These are phyloP conservation scores for Nitzschia palea DNA, from an alignment of 108 stramenopile species.

Conservation along the genomic window DNA sequence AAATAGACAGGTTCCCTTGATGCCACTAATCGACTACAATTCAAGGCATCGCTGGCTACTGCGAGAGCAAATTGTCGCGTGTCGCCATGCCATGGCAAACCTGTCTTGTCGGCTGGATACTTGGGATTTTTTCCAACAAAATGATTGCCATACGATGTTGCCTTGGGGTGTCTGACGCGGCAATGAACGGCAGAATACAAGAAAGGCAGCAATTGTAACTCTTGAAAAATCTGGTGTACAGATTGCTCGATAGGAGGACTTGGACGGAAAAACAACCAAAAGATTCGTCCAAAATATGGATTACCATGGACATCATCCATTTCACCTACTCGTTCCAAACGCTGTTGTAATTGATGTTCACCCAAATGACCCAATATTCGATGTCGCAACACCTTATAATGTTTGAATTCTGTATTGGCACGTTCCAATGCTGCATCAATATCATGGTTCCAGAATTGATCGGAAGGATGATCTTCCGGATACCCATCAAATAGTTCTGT, in stretches of 20 bases:
- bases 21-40: constrained; percentile 28
- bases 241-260: constrained; percentile 22
- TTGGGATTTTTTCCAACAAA: constrained; percentile 37
- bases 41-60: constrained; percentile 42
- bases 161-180: constrained; percentile 68
- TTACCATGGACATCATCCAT: constrained; percentile 27
- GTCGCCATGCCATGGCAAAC: constrained; percentile 47
- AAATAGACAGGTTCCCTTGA: constrained; percentile 38
- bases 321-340: constrained; percentile 13
- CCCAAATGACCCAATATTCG: constrained; percentile 54
- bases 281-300: constrained; percentile 49
- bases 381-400: constrained; percentile 43
- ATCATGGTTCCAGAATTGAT: constrained; percentile 37
- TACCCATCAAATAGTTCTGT: constrained; percentile 37
- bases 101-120: constrained; percentile 63
- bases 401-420: constrained; percentile 16
- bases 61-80: constrained; percentile 39
- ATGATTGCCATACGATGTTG: constrained; percentile 6
- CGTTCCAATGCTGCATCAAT: constrained; percentile 33
- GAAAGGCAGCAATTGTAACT: constrained; percentile 3
- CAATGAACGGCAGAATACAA: constrained; percentile 51
- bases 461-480: constrained; percentile 18
- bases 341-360: constrained; percentile 29
- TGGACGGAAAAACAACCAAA: constrained; percentile 48
- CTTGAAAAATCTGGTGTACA: not conserved